These are phyloP conservation scores for Arthrinium puccinioides DNA, from an alignment of 2,329 filamentous ascomycete genomes.

Conservation along the genomic window DNA sequence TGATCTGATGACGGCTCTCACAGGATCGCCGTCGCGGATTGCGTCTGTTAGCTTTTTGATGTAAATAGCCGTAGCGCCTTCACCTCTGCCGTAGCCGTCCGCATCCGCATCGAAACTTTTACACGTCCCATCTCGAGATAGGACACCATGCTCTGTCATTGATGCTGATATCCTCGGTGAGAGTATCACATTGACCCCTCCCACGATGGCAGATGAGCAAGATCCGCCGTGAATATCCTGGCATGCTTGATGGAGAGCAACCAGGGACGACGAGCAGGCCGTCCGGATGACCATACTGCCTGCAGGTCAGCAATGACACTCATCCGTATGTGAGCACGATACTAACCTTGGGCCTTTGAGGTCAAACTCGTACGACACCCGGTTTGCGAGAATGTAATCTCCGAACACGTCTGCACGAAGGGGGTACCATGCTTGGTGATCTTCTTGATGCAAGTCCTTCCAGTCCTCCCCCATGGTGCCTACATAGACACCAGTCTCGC, in stretches of 20 bases:
- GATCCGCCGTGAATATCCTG: conserved; percentile 4
- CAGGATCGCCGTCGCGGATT: background rate
- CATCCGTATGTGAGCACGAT: background rate
- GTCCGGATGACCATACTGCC: background rate
- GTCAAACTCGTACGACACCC: background rate
- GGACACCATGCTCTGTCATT: background rate
- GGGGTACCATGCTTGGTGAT: background rate
- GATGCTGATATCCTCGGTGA: background rate
- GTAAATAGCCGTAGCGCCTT: background rate
- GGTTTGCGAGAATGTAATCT: background rate
- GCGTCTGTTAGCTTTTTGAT: background rate
- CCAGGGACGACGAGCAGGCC: conserved; percentile 2
- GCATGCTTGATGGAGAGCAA: conserved; percentile 6
- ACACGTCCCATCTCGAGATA: background rate
- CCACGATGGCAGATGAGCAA: conserved; percentile 3
- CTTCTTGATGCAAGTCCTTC: conserved; percentile 8
- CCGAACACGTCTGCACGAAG: background rate
- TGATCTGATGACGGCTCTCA: background rate
- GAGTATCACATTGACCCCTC: conserved; percentile 4
- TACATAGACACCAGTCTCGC: conserved; percentile 22
- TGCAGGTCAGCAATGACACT: background rate
- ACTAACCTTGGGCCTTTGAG: background rate
- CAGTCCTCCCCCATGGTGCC: conserved; percentile 25
- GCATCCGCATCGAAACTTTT: background rate
- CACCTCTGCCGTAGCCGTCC: background rate